Evolutionary conservation across 1,284 basidiomycete species (phyloP).

Genomic region (Austroboletus niveus): DNA sequence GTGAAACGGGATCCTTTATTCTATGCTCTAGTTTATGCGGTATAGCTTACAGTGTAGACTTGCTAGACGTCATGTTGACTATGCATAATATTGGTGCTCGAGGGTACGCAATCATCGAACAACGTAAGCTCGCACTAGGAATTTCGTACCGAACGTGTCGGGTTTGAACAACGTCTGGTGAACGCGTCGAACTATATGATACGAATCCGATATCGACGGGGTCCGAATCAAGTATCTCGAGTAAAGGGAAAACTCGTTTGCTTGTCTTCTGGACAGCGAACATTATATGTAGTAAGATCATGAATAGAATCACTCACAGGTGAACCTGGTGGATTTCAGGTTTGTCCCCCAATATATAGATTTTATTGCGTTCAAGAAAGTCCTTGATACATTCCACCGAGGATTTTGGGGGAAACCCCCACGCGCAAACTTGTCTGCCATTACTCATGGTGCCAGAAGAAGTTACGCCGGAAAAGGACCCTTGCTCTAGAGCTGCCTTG

Average conservation of each 20-base stretch:
- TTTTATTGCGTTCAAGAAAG: conserved; percentile 44
- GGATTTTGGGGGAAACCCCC: conserved; percentile 56
- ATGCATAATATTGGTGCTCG: conserved; percentile 6
- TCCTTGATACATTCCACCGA: conserved; percentile 36
- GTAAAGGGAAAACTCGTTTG: conserved; percentile 40
- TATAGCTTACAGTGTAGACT: conserved; percentile 11
- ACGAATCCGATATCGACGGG: conserved; percentile 58
- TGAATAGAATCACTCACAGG: conserved; percentile 40
- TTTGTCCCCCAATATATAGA: conserved; percentile 39
- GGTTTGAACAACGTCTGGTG: conserved; percentile 56
- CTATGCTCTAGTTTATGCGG: conserved; percentile 15
- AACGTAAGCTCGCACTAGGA: conserved; percentile 54
- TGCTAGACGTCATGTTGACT: conserved; percentile 6
- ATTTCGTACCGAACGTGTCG: conserved; percentile 38
- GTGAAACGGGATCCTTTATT: conserved; percentile 37
- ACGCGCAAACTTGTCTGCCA: conserved; percentile 55
- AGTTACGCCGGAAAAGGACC: conserved; percentile 39
- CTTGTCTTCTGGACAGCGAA: conserved; percentile 32
- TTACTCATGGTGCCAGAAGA: conserved; percentile 50
- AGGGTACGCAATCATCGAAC: conserved; percentile 46
- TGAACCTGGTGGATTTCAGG: conserved; percentile 47
- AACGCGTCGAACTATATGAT: conserved; percentile 58
- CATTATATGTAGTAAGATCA: neutral
- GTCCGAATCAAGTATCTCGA: conserved; percentile 56
- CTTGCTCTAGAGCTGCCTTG: conserved; percentile 39